A percentile compares a stretch with the other conserved stretches of the same genome.
Evolutionary conservation across 352 stramenopile species (phyloP).

Genomic region (Plasmopara viticola): DNA sequence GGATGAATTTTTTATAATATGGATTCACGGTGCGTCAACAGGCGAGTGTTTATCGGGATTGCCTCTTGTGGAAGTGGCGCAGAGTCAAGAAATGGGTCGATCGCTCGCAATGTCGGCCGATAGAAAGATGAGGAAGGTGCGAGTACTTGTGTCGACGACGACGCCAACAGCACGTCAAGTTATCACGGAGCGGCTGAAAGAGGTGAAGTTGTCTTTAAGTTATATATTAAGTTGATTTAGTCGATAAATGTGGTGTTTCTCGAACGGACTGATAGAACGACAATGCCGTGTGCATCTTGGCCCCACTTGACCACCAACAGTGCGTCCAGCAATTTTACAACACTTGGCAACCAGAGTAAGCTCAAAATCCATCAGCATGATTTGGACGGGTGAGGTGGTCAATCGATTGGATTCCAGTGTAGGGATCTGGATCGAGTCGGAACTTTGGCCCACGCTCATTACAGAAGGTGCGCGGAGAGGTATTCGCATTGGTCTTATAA

Average conservation of each 20-base stretch:
- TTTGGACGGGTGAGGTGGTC: not conserved
- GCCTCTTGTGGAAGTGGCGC: slow-evolving; percentile 48
- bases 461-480: slow-evolving; percentile 35
- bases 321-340: slow-evolving; percentile 58
- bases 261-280: slow-evolving; percentile 11
- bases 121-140: slow-evolving; percentile 11
- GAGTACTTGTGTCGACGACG: slow-evolving; percentile 65
- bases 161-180: slow-evolving; percentile 52
- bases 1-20: slow-evolving; percentile 32
- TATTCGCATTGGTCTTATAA: slow-evolving; percentile 57
- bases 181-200: slow-evolving; percentile 16
- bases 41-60: slow-evolving; percentile 67
- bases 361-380: no score
- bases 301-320: slow-evolving; percentile 48
- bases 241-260: not conserved
- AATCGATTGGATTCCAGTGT: slow-evolving; percentile 22
- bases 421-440: slow-evolving; percentile 74
- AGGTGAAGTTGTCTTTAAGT: slow-evolving; percentile 3
- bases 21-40: slow-evolving; percentile 72
- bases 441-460: slow-evolving; percentile 76
- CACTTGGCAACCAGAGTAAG: slow-evolving; percentile 51
- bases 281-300: slow-evolving; percentile 44
- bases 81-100: slow-evolving; percentile 16
- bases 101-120: slow-evolving; percentile 4
- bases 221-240: not conserved